Evolutionary conservation across 2,329 filamentous ascomycete species (phyloP), one percentile per base, ranked within the genome.

Genomic region (Paraphoma sp.): DNA sequence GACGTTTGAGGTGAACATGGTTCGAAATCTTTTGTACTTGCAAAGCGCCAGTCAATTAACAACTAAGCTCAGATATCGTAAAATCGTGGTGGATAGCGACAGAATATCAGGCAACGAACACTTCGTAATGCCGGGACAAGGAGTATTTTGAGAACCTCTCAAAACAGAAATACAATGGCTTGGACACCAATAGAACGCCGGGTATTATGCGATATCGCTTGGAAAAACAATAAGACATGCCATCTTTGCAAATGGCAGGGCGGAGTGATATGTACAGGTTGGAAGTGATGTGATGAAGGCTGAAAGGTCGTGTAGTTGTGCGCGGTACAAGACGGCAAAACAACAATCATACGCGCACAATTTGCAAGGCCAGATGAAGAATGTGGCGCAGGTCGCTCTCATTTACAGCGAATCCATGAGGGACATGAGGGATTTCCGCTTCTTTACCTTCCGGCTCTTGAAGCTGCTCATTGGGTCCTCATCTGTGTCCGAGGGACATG

Each of bases 401-500:
- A 14, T 47, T 45, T 60, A 60, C 17, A 69, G 51, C 46, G 64
- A 64, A 47, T 59, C 55, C 45, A 75, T 65, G 48, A 76, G 64
- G 49, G 74, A 73, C 71, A 77, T 74, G 28, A 76, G 57, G 38
- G 73, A 76, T 59, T 74, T 76, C 44, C 75, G 66, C 66, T 76
- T 76, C 42, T 67, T 69, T 31, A 77, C 41, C 38, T 62, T 63
- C 41, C 68, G 65, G 44, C 62, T 61, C 56, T 72, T 75, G 46
- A 68, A 50, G 54, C 56, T 65, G 30, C 56, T 54, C 48, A 57
- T 51, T 31, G 57, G 28, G 36, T 68, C 60, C n/a, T 42, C 52
- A 14, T 59, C 55, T n/a, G 59, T 60, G 17, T 58, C 60, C 4
- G 45, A 43, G 6, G 71, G 68, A 54, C 67, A 77, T 1, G 69